These are phyloP conservation scores for Entomophthora muscae DNA, from an alignment of 371 early-diverging fungal species.

Conservation along the genomic window DNA sequence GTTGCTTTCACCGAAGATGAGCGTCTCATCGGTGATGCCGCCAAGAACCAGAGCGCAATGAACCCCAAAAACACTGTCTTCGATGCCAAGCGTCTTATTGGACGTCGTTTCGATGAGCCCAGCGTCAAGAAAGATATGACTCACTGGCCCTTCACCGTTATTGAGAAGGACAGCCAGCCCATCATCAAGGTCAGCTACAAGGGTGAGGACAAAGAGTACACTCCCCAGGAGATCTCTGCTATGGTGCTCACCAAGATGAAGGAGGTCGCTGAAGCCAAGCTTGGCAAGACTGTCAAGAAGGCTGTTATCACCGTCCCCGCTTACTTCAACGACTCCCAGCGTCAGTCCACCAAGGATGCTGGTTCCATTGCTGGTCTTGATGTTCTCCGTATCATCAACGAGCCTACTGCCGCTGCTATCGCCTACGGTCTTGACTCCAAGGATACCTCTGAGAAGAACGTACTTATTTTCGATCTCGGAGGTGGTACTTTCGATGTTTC, in stretches of 20 bases:
- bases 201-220: constrained; percentile 64
- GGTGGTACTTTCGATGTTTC: constrained; percentile 96
- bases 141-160: constrained; percentile 73
- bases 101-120: constrained; percentile 61
- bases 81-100: constrained; percentile 91
- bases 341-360: constrained; percentile 98
- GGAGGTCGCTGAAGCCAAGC: constrained; percentile 74
- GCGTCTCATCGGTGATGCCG: constrained; percentile 85
- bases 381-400: constrained; percentile 96
- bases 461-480: constrained; percentile 89
- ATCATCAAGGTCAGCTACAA: constrained; percentile 57
- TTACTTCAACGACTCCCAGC: constrained; percentile 90
- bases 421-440: constrained; percentile 83
- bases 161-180: constrained; percentile 49
- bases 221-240: constrained; percentile 84
- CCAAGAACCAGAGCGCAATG: constrained; percentile 62
- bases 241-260: constrained; percentile 88
- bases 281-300: constrained; percentile 62
- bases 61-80: constrained; percentile 83
- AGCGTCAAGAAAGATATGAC: constrained; percentile 81
- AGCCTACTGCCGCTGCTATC: constrained; percentile 97
- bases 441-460: constrained; percentile 53
- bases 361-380: constrained; percentile 93
- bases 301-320: constrained; percentile 93
- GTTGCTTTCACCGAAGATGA: constrained; percentile 75